A percentile compares a stretch with the other conserved stretches of the same genome.
These are phyloP conservation scores for Juglanconis sp. DNA, from an alignment of 2,329 filamentous ascomycete species.

Conservation along the genomic window DNA sequence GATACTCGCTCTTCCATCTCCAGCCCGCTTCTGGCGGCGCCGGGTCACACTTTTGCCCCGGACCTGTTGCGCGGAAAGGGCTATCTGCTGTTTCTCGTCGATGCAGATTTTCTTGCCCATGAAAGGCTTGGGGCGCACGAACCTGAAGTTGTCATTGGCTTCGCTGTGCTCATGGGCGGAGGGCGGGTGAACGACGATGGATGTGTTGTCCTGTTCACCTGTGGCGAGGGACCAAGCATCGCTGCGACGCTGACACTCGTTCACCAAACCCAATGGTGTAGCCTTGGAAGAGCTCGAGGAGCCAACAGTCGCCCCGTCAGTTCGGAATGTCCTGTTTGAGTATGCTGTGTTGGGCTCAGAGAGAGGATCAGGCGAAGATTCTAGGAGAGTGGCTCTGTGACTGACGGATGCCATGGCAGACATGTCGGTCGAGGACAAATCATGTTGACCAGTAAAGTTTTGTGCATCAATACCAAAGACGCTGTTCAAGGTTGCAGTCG, in stretches of 20 bases:
- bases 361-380: not conserved
- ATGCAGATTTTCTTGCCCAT: constrained; percentile 22
- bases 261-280: not conserved
- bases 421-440: not conserved
- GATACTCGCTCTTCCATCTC: constrained; percentile 27
- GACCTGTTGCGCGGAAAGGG: constrained; percentile 10
- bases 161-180: not conserved
- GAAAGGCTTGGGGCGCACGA: constrained; percentile 27
- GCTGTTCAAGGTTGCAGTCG: not conserved
- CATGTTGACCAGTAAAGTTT: not conserved
- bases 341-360: not conserved
- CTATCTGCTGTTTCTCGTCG: constrained; percentile 10
- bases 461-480: not conserved
- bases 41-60: constrained; percentile 1
- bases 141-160: constrained; percentile 20
- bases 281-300: not conserved
- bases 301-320: constrained; percentile 8
- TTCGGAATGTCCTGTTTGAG: not conserved
- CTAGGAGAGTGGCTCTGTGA: constrained; percentile 8
- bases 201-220: not conserved
- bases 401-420: constrained; percentile 11
- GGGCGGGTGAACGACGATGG: not conserved
- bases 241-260: not conserved
- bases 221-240: not conserved
- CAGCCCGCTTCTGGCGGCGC: constrained; percentile 6